Conservation (phyloP, 2,329 filamentous ascomycete species). For the Clonostachys sp. region DNA sequence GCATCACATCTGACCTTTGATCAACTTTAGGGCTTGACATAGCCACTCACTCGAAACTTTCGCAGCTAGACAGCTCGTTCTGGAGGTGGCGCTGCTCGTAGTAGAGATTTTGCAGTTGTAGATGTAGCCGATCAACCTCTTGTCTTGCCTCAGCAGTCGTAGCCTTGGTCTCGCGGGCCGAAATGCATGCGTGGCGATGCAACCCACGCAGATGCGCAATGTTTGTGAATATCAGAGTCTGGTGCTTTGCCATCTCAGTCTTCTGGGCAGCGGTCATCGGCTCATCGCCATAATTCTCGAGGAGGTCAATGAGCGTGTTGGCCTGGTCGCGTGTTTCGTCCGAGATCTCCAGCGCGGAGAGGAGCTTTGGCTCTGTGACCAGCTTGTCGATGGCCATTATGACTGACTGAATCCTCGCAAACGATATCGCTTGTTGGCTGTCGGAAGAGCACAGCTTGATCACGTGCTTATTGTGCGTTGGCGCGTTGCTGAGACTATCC, state of each 20-base stretch:
- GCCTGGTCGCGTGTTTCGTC: constrained; percentile 69
- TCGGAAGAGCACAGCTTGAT: too few relatives aligned
- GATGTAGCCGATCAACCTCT: constrained; percentile 85
- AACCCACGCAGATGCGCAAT: constrained; percentile 76
- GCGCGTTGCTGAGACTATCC: not conserved
- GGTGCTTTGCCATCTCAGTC: constrained; percentile 64
- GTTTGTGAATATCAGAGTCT: constrained; percentile 75
- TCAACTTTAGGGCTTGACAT: not conserved
- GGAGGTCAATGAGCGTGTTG: constrained; percentile 54
- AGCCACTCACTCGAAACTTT: constrained; percentile 76
- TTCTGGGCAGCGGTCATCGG: constrained; percentile 18
- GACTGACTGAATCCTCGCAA: not conserved
- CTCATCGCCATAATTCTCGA: constrained; percentile 37
- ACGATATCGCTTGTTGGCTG: too few relatives aligned
- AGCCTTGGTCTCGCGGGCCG: constrained; percentile 80
- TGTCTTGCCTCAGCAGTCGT: constrained; percentile 82
- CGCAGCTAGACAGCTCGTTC: constrained; percentile 85
- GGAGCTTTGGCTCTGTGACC: constrained; percentile 45
- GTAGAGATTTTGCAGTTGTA: constrained; percentile 92
- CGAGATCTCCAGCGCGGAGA: constrained; percentile 68
- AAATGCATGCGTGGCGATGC: constrained; percentile 76
- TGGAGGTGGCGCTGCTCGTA: constrained; percentile 92
- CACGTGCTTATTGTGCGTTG: not conserved
- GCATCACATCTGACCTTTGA: constrained; percentile 2
- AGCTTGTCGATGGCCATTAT: constrained; percentile 23